These are phyloP conservation scores for Guillardia theta DNA, from an alignment of 78 protist species.

Conservation along the genomic window DNA sequence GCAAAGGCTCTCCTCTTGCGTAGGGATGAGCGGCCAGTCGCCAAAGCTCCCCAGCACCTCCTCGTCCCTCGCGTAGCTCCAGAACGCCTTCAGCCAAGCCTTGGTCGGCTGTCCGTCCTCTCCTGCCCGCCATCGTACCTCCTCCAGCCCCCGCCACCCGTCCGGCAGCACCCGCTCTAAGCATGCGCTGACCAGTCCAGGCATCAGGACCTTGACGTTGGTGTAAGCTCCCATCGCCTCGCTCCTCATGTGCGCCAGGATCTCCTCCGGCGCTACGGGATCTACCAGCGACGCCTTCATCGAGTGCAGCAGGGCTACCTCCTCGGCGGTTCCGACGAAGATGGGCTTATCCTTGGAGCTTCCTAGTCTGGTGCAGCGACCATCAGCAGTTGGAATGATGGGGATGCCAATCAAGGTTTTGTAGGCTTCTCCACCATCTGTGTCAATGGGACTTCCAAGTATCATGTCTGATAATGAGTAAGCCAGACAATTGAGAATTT, in stretches of 20 bases:
- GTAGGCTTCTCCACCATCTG: not conserved
- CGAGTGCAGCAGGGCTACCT: not conserved
- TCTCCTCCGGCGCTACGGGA: not conserved
- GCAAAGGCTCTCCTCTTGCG: not conserved
- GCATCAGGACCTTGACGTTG: not conserved
- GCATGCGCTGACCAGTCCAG: not conserved
- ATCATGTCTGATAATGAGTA: not conserved
- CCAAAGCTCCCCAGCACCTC: not conserved
- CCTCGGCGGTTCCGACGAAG: not conserved
- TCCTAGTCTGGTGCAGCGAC: too few relatives aligned
- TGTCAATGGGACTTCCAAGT: not conserved
- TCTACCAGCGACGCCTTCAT: not conserved
- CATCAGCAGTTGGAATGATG: not conserved
- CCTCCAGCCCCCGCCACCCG: not conserved
- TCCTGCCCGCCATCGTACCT: not conserved
- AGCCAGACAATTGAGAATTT: too few relatives aligned
- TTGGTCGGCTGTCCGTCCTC: not conserved
- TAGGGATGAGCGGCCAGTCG: conserved; percentile 24
- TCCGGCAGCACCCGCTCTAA: not conserved
- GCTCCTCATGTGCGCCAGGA: not conserved
- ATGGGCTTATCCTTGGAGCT: not conserved
- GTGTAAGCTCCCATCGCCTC: not conserved
- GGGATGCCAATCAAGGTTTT: not conserved
- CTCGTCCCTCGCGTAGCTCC: not conserved
- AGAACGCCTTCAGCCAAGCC: not conserved